Evolutionary conservation across 345 rosid genomes (phyloP), one percentile per base, ranked within the genome.

Genomic region (Salix exigua): DNA sequence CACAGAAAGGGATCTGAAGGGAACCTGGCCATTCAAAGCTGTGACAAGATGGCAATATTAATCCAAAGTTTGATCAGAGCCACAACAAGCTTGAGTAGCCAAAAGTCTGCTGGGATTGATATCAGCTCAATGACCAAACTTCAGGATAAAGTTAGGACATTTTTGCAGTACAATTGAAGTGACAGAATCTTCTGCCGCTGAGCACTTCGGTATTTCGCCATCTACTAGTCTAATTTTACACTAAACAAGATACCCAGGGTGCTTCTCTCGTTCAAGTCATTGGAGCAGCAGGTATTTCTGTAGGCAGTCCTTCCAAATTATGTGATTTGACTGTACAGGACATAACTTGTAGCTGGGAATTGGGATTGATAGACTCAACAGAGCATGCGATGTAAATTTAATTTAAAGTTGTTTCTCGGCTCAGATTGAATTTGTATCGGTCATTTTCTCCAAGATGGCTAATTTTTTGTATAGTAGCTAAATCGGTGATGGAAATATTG

Each of bases 111-210:
- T 6, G 80, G 46, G 30, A 70, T 26, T 11, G 71, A 66, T 46
- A 74, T 78, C 8, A 63, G 58, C 55, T 66, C 80, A 44, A 75
- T 92, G 12, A 53, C 73, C 26, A 78, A 86, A 74, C 87, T 91
- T 87, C 92, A 91, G 75, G 74, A 18, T 60, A 81, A 58, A 79
- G 88, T 92, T 67, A 86, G 86, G 76, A 25, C 73, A 75, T 82
- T 85, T 86, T 70, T 85, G 65, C 84, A 78, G 66, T 61, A 77
- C 74, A 82, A 70, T 63, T 86, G 81, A 84, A 60, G 38, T 37
- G 30, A n/a, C 19, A 35, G 19, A 72, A 38, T 61, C 67, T 74
- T 60, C 58, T 46, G 19, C 46, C 38, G 46, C 37, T 14, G 12
- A 35, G 35, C n/a, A 23, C 28, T 5, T 64, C 19, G 21, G 66